Percentiles rank a stretch among this genome's conserved stretches.
These are phyloP conservation scores for Dillenia suffruticosa DNA, from an alignment of 164 flowering plant genomes.

Conservation along the genomic window DNA sequence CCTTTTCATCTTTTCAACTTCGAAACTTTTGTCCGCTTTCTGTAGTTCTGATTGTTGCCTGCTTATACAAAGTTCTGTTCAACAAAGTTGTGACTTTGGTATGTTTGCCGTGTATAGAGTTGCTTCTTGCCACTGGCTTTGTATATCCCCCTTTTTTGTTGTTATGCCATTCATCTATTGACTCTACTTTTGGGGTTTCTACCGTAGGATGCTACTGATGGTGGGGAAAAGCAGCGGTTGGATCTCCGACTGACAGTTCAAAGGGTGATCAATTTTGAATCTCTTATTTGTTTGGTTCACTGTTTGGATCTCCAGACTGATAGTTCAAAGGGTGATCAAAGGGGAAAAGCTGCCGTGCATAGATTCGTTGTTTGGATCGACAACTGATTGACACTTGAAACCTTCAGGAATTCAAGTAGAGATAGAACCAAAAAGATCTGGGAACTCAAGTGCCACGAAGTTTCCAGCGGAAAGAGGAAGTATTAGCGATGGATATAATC, in stretches of 20 bases:
- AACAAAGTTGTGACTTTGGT: no score
- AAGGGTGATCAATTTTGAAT: conserved; percentile 40
- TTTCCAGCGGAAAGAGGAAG: conserved; percentile 54
- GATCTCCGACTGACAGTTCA: conserved; percentile 53
- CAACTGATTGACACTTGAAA: neutral
- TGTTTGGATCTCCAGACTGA: no score
- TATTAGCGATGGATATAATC: no score
- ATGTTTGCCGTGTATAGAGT: no score
- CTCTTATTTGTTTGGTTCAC: neutral
- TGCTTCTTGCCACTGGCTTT: no score
- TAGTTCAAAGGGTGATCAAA: no score
- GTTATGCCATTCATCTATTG: neutral
- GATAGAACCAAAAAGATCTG: conserved; percentile 60
- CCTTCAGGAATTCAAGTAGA: conserved; percentile 63
- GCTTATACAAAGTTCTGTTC: no score
- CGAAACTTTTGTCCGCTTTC: no score
- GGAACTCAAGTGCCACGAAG: conserved; percentile 45
- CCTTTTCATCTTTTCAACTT: no score
- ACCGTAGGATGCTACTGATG: conserved; percentile 35
- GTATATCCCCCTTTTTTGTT: no score
- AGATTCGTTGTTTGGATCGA: neutral
- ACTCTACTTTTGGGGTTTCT: conserved; percentile 9
- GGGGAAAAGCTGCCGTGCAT: no score
- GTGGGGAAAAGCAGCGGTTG: conserved; percentile 47
- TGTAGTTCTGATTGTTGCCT: no score